These are phyloP conservation scores for Lachancea sp. DNA, from an alignment of 805 yeast genomes.

Conservation along the genomic window DNA sequence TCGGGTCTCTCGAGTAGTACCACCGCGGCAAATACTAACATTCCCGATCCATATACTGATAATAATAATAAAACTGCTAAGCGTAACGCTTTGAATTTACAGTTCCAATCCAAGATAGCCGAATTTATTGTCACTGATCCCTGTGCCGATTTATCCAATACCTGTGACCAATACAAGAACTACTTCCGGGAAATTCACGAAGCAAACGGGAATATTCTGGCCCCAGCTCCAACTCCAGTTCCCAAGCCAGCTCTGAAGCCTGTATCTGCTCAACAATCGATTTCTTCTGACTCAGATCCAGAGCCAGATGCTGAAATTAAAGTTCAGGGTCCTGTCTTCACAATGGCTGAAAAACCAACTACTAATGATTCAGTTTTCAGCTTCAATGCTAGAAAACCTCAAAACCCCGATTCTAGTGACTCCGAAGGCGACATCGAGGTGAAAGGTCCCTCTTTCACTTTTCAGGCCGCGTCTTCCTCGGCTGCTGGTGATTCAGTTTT, in stretches of 20 bases:
- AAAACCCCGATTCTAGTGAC: conserved; percentile 26
- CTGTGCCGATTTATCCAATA: conserved; percentile 48
- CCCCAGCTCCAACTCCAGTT: conserved; percentile 13
- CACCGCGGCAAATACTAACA: neutral
- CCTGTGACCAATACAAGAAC: conserved; percentile 52
- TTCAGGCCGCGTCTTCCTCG: conserved; percentile 19
- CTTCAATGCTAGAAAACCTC: conserved; percentile 30
- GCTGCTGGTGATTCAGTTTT: conserved; percentile 33
- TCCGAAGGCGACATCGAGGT: conserved; percentile 31
- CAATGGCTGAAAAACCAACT: conserved; percentile 41
- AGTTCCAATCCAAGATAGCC: conserved; percentile 46
- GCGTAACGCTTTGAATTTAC: conserved; percentile 55
- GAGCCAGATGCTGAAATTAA: conserved; percentile 58
- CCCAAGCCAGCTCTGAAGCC: conserved; percentile 13
- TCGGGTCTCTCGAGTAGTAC: neutral
- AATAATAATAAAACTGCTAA: conserved; percentile 6
- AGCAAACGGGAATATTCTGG: conserved; percentile 9
- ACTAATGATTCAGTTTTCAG: conserved; percentile 47
- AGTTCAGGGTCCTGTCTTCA: conserved; percentile 69
- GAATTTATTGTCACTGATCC: conserved; percentile 39
- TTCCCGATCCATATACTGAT: conserved; percentile 2
- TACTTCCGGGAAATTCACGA: conserved; percentile 39
- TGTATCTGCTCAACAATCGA: conserved; percentile 1
- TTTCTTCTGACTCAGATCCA: conserved; percentile 17
- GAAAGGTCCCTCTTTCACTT: conserved; percentile 38